A percentile compares a stretch with the other conserved stretches of the same genome.
phyloP scores from a whole-genome alignment of 164 flowering plant species.

The Tetracentron sinense region DNA sequence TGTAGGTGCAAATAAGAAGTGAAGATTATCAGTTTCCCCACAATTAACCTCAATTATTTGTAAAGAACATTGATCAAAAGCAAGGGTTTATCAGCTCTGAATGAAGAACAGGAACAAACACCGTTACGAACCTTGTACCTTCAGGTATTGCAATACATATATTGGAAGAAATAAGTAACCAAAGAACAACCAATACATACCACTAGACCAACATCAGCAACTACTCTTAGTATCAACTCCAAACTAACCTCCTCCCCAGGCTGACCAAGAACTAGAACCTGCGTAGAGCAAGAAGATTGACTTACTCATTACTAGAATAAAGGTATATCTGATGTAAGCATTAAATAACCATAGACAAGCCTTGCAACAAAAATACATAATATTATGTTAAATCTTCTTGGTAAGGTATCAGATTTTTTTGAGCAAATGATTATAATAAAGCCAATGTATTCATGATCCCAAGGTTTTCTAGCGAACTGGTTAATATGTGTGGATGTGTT shows the following conservation, averaged over 20 bases:
- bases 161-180: neutral
- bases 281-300: conserved; percentile 18
- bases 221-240: conserved; percentile 91
- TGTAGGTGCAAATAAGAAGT: neutral
- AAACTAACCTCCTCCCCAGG: conserved; percentile 93
- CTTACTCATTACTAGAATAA: neutral
- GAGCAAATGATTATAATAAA: too few species aligned
- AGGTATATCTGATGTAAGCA: neutral
- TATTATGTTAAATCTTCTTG: too few species aligned
- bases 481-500: too few species aligned
- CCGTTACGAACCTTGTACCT: neutral
- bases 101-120: neutral
- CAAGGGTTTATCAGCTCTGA: neutral
- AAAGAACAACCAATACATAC: conserved; percentile 38
- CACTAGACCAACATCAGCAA: conserved; percentile 97
- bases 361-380: neutral
- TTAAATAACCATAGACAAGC: neutral
- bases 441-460: too few species aligned
- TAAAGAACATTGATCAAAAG: neutral
- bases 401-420: too few species aligned
- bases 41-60: too few species aligned
- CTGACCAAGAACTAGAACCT: conserved; percentile 89
- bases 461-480: too few species aligned
- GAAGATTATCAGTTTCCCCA: too few species aligned
- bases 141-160: conserved; percentile 1